phyloP scores from a whole-genome alignment of 2,329 filamentous ascomycete genomes.

The Pseudogymnoascus verrucosus region DNA sequence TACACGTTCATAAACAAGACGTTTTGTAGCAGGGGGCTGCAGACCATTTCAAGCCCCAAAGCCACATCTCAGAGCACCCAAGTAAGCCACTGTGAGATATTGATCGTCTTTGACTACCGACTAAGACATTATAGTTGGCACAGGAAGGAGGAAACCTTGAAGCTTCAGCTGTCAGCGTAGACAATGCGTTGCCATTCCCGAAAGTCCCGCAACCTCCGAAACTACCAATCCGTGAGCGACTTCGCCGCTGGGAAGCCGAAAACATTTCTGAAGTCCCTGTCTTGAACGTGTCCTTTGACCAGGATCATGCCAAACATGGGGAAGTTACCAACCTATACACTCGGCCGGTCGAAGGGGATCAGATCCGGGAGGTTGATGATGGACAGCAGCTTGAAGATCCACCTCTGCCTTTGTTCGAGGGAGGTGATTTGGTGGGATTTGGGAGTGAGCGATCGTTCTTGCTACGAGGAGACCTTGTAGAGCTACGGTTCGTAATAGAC shows the following conservation, averaged over 20 bases:
- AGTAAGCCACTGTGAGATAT: neutral
- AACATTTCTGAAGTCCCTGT: neutral
- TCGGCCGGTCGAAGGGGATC: neutral
- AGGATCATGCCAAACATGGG: neutral
- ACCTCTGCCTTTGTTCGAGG: conserved; percentile 29
- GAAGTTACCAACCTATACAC: conserved; percentile 1
- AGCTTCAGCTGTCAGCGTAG: neutral
- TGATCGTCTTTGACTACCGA: neutral
- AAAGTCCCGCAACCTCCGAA: neutral
- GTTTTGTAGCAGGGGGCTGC: neutral
- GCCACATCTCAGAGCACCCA: neutral
- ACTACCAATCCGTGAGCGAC: conserved; percentile 6
- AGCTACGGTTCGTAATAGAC: conserved; percentile 20
- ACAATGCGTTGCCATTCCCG: neutral
- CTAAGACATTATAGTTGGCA: neutral
- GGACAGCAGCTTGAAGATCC: neutral
- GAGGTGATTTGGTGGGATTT: conserved; percentile 42
- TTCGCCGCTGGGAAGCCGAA: conserved; percentile 1
- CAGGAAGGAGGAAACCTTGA: neutral
- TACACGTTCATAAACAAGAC: neutral
- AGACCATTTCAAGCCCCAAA: neutral
- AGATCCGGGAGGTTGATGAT: neutral
- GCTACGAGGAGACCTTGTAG: conserved; percentile 28
- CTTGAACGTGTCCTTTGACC: neutral
- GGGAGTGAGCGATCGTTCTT: conserved; percentile 24